Percentiles rank a stretch among this genome's conserved stretches.
phyloP scores from a whole-genome alignment of 768 basidiomycete genomes.

The Termitomyces sp. region DNA sequence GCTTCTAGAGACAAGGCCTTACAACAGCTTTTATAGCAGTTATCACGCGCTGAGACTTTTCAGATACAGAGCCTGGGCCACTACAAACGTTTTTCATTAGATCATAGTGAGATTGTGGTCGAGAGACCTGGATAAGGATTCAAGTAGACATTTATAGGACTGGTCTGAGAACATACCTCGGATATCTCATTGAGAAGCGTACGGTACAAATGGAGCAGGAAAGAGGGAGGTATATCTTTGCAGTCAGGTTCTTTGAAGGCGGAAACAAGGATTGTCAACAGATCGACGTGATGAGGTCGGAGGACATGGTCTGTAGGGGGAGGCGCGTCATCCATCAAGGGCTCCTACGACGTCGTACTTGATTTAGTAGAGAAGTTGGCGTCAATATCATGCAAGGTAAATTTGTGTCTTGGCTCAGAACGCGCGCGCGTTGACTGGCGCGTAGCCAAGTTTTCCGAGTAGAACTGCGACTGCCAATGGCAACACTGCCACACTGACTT shows the following conservation, averaged over 20 bases:
- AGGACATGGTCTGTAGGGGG: slow-evolving; percentile 66
- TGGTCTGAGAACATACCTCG: slow-evolving; percentile 41
- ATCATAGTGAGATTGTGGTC: slow-evolving; percentile 54
- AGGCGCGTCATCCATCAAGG: slow-evolving; percentile 43
- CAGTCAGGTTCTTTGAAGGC: slow-evolving; percentile 58
- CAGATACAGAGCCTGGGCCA: slow-evolving; percentile 41
- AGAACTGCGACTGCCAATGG: not conserved
- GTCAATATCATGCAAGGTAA: not conserved
- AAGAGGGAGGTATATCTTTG: slow-evolving; percentile 50
- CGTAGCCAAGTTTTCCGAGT: too few species aligned
- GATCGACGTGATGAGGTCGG: slow-evolving; percentile 72
- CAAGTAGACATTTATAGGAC: not conserved
- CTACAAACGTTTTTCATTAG: slow-evolving; percentile 40
- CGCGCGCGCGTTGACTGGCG: too few species aligned
- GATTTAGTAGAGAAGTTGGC: not conserved
- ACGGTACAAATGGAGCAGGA: slow-evolving; percentile 61
- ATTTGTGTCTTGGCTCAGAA: too few species aligned
- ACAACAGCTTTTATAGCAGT: slow-evolving; percentile 39
- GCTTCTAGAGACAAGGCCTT: not conserved
- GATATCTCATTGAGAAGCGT: slow-evolving; percentile 66
- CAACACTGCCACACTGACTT: not conserved
- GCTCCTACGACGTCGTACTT: not conserved
- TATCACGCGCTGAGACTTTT: slow-evolving; percentile 42
- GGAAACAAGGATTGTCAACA: slow-evolving; percentile 61
- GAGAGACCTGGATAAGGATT: slow-evolving; percentile 47